These are phyloP conservation scores for Albifimbria verrucaria DNA, from an alignment of 2,329 filamentous ascomycete genomes.

Conservation along the genomic window DNA sequence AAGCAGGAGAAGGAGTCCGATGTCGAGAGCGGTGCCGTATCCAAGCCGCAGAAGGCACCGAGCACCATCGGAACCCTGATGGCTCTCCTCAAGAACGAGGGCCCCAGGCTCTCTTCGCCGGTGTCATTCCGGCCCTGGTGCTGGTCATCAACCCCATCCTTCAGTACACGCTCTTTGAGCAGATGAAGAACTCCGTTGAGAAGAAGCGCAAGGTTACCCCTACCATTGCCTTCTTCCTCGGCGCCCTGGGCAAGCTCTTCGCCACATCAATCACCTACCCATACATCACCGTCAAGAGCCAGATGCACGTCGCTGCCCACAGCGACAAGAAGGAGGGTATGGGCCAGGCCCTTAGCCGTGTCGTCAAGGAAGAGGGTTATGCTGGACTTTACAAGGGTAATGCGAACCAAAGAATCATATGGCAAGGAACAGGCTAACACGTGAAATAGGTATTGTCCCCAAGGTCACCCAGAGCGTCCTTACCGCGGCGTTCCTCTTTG, in stretches of 20 bases:
- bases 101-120: slow-evolving; percentile 83
- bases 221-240: slow-evolving; percentile 83
- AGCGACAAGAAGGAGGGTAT: slow-evolving; percentile 78
- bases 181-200: slow-evolving; percentile 90
- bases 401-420: slow-evolving; percentile 19
- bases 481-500: slow-evolving; percentile 93
- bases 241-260: slow-evolving; percentile 89
- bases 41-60: slow-evolving; percentile 48
- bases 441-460: slow-evolving; percentile 75
- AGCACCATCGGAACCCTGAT: slow-evolving; percentile 80
- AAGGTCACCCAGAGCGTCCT: slow-evolving; percentile 97
- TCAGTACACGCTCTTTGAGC: slow-evolving; percentile 98
- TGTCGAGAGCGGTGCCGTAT: slow-evolving; percentile 34
- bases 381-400: slow-evolving; percentile 86
- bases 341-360: slow-evolving; percentile 70
- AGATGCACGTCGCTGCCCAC: slow-evolving; percentile 86
- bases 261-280: slow-evolving; percentile 94
- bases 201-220: slow-evolving; percentile 71
- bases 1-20: slow-evolving; percentile 53
- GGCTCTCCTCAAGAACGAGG: slow-evolving; percentile 78
- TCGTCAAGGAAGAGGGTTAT: slow-evolving; percentile 88
- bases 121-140: slow-evolving; percentile 87
- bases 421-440: slow-evolving; percentile 8
- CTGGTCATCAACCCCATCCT: slow-evolving; percentile 97
- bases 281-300: slow-evolving; percentile 97